Base-by-base conservation (phyloP, 2,329 filamentous ascomycete genomes). In the Cladosporium austrohemisphaericum region DNA sequence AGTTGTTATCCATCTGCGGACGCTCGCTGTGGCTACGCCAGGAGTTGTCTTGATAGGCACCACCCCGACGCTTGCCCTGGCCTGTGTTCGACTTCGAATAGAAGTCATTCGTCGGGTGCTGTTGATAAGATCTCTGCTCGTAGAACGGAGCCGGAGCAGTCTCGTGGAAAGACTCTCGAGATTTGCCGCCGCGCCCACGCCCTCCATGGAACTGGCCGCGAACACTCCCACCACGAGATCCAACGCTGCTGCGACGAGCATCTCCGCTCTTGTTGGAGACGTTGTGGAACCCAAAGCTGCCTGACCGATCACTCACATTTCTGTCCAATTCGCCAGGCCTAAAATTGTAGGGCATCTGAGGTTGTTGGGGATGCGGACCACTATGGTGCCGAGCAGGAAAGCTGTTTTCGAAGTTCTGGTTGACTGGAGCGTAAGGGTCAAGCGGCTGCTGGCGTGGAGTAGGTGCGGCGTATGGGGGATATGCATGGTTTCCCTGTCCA, bases 11-110 rank as follows among this genome's bases (percentile, higher is more conserved):
- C 11, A 38, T 10, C 19, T 35, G 43, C 8, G 47, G 25, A 7
- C 41, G 41, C 10, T 50, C 41, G 16, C 29, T 49, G 9, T 19
- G 19, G 26, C 23, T 35, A 8, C 52, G 36, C 52, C 52, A 55
- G 22, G 41, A 29, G 3, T 35, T 25, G 14, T 33, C 26, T 6
- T 37, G 25, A 28, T 32, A 32, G 7, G 20, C 47, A 22, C 47
- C 51, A 14, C 23, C 31, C 28, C 37, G 47, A 19, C 50, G 38
- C 22, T 29, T 40, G 20, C 44, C 20, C 4, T 29, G 35, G 44
- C 35, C 23, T 16, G 20, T 20, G 18, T 16, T 22, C 4, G 44
- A 13, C 33, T 31, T 47, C 11, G 33, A 19, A 11, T 38, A 31
- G n/a, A n/a, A 20, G 3, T 36, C 33, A 19, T 16, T 31, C 38